These are phyloP conservation scores for Annona squamosa DNA, from an alignment of 164 flowering plant species.

Conservation along the genomic window DNA sequence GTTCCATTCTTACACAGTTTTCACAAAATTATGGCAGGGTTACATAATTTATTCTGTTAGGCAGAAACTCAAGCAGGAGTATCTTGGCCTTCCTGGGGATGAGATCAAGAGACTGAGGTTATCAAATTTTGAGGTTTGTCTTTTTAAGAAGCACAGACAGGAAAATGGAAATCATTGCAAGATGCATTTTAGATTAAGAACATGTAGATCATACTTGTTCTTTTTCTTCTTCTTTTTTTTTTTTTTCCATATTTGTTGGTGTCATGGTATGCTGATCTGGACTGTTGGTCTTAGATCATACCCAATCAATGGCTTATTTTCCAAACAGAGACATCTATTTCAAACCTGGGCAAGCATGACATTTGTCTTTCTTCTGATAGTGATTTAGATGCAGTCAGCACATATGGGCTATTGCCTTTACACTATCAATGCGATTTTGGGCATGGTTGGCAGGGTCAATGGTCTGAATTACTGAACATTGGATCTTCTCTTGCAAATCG, in stretches of 20 bases:
- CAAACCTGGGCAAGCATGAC: neutral
- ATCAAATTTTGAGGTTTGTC: constrained; percentile 87
- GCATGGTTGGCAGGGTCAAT: neutral
- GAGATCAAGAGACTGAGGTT: constrained; percentile 66
- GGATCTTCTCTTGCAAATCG: neutral
- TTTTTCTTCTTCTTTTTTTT: too few relatives aligned
- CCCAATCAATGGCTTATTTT: neutral
- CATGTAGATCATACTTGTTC: too few relatives aligned
- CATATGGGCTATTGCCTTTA: neutral
- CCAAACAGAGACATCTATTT: neutral
- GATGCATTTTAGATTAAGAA: too few relatives aligned
- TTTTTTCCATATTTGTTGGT: neutral
- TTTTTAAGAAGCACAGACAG: neutral
- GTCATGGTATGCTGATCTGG: neutral
- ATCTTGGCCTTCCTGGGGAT: constrained; percentile 62
- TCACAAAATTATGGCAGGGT: constrained; percentile 41
- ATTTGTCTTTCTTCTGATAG: neutral
- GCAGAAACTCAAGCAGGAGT: constrained; percentile 80
- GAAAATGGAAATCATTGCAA: too few relatives aligned
- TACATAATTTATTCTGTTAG: constrained; percentile 65
- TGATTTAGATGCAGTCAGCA: neutral
- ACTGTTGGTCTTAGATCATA: neutral
- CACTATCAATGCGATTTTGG: neutral
- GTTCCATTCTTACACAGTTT: neutral
- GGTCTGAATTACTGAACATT: neutral